Percentiles rank a stretch among this genome's conserved stretches.
Evolutionary conservation across 2,329 filamentous ascomycete genomes (phyloP).

Genomic region (Paecilomyces sp.): DNA sequence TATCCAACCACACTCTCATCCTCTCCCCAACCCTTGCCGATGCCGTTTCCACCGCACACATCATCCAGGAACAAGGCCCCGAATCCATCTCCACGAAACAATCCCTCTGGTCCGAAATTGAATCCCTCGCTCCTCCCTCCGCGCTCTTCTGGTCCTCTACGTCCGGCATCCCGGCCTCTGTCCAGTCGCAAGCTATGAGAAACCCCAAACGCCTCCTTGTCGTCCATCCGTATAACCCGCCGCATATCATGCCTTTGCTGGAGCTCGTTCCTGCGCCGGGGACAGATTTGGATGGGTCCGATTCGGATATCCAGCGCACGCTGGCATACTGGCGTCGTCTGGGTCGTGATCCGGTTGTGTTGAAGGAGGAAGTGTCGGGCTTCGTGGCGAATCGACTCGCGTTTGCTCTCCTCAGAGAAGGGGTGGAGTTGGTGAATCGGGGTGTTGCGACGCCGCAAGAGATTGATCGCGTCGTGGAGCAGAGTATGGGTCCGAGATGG

Average conservation of each 20-base stretch:
- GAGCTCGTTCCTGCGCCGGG: slow-evolving; percentile 48
- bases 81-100: slow-evolving; percentile 48
- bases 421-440: slow-evolving; percentile 46
- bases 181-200: slow-evolving; percentile 38
- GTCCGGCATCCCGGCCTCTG: slow-evolving; percentile 49
- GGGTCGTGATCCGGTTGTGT: slow-evolving; percentile 40
- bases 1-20: slow-evolving; percentile 19
- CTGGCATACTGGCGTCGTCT: slow-evolving; percentile 39
- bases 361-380: slow-evolving; percentile 46
- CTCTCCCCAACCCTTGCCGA: slow-evolving; percentile 25
- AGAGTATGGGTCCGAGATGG: slow-evolving; percentile 49
- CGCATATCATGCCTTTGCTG: slow-evolving; percentile 54
- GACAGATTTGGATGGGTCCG: slow-evolving; percentile 23
- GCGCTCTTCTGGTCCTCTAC: slow-evolving; percentile 53
- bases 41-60: slow-evolving; percentile 41
- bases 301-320: slow-evolving; percentile 30
- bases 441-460: slow-evolving; percentile 48
- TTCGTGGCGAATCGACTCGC: slow-evolving; percentile 54
- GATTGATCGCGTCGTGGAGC: slow-evolving; percentile 46
- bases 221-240: slow-evolving; percentile 56
- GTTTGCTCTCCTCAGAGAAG: slow-evolving; percentile 50
- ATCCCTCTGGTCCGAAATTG: slow-evolving; percentile 45
- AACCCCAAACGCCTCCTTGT: slow-evolving; percentile 43
- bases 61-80: slow-evolving; percentile 55
- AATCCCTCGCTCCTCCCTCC: slow-evolving; percentile 34